Evolutionary conservation across 345 rosid genomes (phyloP), one percentile per base, ranked within the genome.

Genomic region (Gossypium longicalyx): DNA sequence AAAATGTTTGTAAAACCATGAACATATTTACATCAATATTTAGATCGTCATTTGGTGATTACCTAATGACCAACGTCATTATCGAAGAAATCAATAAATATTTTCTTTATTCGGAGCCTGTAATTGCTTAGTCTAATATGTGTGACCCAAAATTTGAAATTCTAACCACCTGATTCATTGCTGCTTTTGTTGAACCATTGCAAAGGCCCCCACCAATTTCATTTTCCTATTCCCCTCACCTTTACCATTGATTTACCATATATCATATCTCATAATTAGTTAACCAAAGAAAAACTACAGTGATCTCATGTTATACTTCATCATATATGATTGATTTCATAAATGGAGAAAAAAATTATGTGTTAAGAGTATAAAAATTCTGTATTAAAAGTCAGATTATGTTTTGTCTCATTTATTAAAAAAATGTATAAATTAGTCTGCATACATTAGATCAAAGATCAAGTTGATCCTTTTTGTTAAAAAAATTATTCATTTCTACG

Each of bases 141-240:
- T 45, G 66, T 38, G 73, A 74, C 53, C 25, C 70, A 51, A 25
- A 4, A n/a, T 60, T 64, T 49, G 27, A 72, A 72, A 59, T 76
- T 76, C 76, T 29, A 12, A 15, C 27, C 44, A 44, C 75, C 74
- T 52, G 27, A 20, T 20, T 57, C 61, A 20, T 57, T 57, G 76
- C 63, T 75, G 76, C 63, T 71, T 75, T 65, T 57, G 58, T 75
- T 75, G 78, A 74, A 74, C 70, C 56, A 61, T 22, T 43, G 15
- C 53, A 22, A 15, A 15, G 57, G 73, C 49, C 76, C 82, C 64
- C 75, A 75, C 63, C 22, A 1, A 48, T 34, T 13, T 8, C 19
- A 20, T 54, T 56, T 62, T 71, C 27, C 47, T 44, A n/a, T 15
- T 16, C 2, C 51, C 63, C 51, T 52, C 23, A 41, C 44, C 9